Base-by-base conservation (phyloP, 1,139 yeast genomes). In the Debaryomycetaceae sp. region DNA sequence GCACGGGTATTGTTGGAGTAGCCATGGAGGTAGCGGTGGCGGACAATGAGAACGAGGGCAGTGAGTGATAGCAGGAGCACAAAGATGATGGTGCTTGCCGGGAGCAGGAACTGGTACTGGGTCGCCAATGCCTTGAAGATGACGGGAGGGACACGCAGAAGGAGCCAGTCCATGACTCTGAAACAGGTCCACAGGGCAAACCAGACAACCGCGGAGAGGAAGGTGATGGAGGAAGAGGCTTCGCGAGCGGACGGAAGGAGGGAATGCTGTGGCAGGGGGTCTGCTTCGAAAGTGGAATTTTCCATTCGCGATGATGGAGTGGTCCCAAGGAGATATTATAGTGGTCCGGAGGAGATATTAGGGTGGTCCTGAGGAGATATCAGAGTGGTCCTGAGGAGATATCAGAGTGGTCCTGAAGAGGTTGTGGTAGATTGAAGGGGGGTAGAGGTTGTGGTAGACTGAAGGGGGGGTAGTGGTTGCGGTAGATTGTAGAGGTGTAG, bases 21-120 rank as follows among this genome's bases (percentile, higher is more conserved):
- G 12, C 55, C 49, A 3, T 63, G 54, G 19, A 63, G 45, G 35
- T 56, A 62, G 30, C 50, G 56, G 43, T 63, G 62, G 21, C 71
- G 40, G 3, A 62, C 53, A 5, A 63, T 38, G n/a, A 62, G 40
- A 3, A 53, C 33, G 1, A 44, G 25, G 1, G 44, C 28, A 7
- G 10, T 18, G 6, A 18, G 20, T 7, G 20, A 18, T 6, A 10
- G 20, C 20, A 18, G 8, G 1, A 55, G 25, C 2, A 45, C 31
- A 1, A 51, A 11, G 4, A 61, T 36, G 5, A 63, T 37, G 24
- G 62, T 47, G 26, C 62, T 54, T 23, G 63, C 41, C 23, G 65
- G 49, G 28, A 63, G 40, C 4, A 58, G 52, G 26, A 64, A 48
- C 33, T 50, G 55, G 32, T 48, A 56, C 30, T 49, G 52, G 18